Evolutionary conservation across 192 early-diverging fungal genomes (phyloP).

Genomic region (Chytriomyces confervae): DNA sequence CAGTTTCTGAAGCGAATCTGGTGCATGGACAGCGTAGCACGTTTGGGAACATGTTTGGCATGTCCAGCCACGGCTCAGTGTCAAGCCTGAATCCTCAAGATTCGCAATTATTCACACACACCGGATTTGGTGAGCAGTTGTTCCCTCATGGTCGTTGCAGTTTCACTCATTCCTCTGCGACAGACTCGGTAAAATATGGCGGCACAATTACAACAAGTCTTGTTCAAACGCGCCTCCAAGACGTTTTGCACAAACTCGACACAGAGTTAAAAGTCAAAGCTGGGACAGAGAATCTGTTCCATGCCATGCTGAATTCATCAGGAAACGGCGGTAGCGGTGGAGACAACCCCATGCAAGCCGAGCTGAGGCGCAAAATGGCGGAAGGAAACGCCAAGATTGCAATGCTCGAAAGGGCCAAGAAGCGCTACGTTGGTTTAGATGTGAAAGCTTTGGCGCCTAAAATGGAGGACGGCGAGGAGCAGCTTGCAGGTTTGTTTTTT

Average conservation of each 20-base stretch:
- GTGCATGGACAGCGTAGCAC: neutral
- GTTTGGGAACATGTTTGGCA: too few species aligned
- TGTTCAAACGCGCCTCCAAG: conserved; percentile 75
- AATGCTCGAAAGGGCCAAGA: neutral
- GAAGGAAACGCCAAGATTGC: conserved; percentile 46
- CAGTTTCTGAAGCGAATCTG: neutral
- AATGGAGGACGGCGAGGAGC: conserved; percentile 66
- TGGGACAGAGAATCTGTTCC: conserved; percentile 74
- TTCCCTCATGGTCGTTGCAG: too few species aligned
- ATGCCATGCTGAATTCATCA: conserved; percentile 28
- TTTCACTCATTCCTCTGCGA: neutral
- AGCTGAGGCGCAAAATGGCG: conserved; percentile 43
- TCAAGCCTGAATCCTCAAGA: too few species aligned
- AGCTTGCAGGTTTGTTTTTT: conserved; percentile 81
- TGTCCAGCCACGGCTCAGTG: too few species aligned
- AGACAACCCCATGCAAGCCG: conserved; percentile 30
- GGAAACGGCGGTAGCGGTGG: neutral
- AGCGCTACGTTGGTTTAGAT: conserved; percentile 42
- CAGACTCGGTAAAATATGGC: conserved; percentile 53
- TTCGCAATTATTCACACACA: neutral
- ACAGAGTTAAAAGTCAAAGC: conserved; percentile 88
- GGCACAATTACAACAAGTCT: conserved; percentile 56
- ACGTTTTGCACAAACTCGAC: conserved; percentile 91
- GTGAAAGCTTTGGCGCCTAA: conserved; percentile 33
- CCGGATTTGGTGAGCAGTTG: neutral